These are phyloP conservation scores for Penicillium sp. DNA, from an alignment of 2,329 filamentous ascomycete genomes.

Conservation along the genomic window DNA sequence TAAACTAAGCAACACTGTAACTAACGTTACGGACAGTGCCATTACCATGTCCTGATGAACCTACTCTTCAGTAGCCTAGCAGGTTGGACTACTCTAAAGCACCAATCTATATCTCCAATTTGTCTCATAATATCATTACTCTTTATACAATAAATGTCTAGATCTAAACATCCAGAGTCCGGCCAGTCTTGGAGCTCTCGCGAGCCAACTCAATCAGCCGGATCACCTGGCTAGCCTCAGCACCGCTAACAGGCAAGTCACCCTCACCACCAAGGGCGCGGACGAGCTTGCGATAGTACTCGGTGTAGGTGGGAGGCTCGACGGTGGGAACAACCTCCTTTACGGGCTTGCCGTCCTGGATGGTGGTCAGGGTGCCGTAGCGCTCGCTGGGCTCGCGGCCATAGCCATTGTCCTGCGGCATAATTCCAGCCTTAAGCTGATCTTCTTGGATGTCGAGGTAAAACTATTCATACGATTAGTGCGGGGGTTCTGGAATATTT, in stretches of 20 bases:
- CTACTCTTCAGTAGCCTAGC: no score
- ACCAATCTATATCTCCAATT: neutral
- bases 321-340: constrained; percentile 54
- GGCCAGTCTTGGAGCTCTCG: constrained; percentile 50
- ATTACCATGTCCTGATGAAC: no score
- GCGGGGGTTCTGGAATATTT: neutral
- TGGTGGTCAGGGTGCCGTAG: constrained; percentile 54
- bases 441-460: constrained; percentile 70
- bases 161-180: constrained; percentile 41
- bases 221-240: constrained; percentile 51
- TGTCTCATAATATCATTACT: constrained; percentile 16
- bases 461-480: constrained; percentile 29
- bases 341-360: constrained; percentile 50
- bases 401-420: constrained; percentile 58
- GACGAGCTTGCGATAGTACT: constrained; percentile 58
- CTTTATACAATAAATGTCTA: constrained; percentile 8
- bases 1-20: no score
- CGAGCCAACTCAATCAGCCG: constrained; percentile 53
- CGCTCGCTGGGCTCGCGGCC: constrained; percentile 57
- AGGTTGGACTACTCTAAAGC: no score
- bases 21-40: no score
- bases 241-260: constrained; percentile 51
- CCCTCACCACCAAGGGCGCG: constrained; percentile 51
- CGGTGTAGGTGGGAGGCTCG: constrained; percentile 61
- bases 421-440: constrained; percentile 61